phyloP scores from a whole-genome alignment of 371 early-diverging fungal species.

The Rhizomucor miehei region DNA sequence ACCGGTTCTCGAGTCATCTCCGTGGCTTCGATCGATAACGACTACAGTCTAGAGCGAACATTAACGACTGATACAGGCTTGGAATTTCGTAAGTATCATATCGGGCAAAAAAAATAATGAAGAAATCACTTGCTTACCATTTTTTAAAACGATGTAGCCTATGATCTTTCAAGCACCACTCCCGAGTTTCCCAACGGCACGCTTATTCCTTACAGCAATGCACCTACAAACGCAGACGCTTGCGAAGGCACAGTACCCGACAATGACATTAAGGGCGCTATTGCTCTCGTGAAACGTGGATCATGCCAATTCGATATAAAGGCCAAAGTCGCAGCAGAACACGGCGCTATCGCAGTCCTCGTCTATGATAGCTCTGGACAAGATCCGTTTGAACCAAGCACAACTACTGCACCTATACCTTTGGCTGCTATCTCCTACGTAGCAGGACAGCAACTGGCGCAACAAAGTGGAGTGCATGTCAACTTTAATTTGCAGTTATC shows the following conservation, averaged over 20 bases:
- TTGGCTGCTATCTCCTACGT: conserved; percentile 28
- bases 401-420: conserved; percentile 21
- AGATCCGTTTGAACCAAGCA: conserved; percentile 12
- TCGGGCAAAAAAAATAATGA: not conserved
- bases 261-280: conserved; percentile 27
- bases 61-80: conserved; percentile 11
- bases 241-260: conserved; percentile 21
- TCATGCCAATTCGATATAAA: conserved; percentile 60
- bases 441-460: conserved; percentile 16
- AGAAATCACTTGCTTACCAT: too few relatives aligned
- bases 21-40: conserved; percentile 64
- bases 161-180: conserved; percentile 20
- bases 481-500: conserved; percentile 7
- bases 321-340: conserved; percentile 28
- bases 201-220: conserved; percentile 22
- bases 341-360: conserved; percentile 55
- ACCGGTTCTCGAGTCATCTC: conserved; percentile 47
- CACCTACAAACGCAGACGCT: conserved; percentile 11
- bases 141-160: conserved; percentile 19
- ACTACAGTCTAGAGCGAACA: conserved; percentile 20
- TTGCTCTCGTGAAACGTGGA: conserved; percentile 58
- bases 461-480: not conserved
- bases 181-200: conserved; percentile 25
- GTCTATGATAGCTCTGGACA: conserved; percentile 34
- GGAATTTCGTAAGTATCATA: conserved; percentile 16